phyloP scores from a whole-genome alignment of 352 stramenopile species.

The Globisporangium camurandrum region DNA sequence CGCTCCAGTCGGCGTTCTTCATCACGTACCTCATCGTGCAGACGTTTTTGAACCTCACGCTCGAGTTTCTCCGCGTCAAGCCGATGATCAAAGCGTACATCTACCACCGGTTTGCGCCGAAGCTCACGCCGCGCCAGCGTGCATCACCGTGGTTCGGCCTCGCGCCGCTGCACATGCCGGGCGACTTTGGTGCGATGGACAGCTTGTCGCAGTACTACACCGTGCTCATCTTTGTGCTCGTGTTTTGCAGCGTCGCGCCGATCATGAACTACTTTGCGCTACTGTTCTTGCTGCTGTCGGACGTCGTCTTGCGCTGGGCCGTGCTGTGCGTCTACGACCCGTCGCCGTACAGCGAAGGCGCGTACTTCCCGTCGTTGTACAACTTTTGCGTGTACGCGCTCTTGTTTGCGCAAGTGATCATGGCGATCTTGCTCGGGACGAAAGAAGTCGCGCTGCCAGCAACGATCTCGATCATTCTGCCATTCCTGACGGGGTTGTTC shows the following conservation, averaged over 20 bases:
- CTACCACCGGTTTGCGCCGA: slow-evolving; percentile 41
- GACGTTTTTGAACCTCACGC: slow-evolving; percentile 47
- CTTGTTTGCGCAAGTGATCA: slow-evolving; percentile 48
- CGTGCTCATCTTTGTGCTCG: slow-evolving; percentile 65
- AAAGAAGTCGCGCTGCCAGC: slow-evolving; percentile 28
- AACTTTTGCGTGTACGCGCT: slow-evolving; percentile 55
- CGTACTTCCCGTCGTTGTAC: slow-evolving; percentile 66
- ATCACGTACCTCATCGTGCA: slow-evolving; percentile 75
- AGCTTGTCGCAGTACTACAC: slow-evolving; percentile 63
- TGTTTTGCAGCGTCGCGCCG: slow-evolving; percentile 68
- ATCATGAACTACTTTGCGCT: slow-evolving; percentile 50
- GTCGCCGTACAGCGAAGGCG: slow-evolving; percentile 45
- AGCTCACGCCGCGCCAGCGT: slow-evolving; percentile 36
- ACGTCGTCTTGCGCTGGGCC: slow-evolving; percentile 63
- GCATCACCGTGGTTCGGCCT: slow-evolving; percentile 49
- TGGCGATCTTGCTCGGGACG: slow-evolving; percentile 50
- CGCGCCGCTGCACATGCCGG: slow-evolving; percentile 38
- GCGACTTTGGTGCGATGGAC: slow-evolving; percentile 47
- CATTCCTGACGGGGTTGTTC: slow-evolving; percentile 51
- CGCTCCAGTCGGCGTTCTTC: slow-evolving; percentile 75
- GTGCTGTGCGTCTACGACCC: slow-evolving; percentile 62
- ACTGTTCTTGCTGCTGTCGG: slow-evolving; percentile 61
- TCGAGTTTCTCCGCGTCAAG: slow-evolving; percentile 53
- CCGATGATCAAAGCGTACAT: slow-evolving; percentile 34
- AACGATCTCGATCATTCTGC: no score